Conservation (phyloP, 495 filamentous ascomycete species). For the Cercophora newfieldiana region DNA sequence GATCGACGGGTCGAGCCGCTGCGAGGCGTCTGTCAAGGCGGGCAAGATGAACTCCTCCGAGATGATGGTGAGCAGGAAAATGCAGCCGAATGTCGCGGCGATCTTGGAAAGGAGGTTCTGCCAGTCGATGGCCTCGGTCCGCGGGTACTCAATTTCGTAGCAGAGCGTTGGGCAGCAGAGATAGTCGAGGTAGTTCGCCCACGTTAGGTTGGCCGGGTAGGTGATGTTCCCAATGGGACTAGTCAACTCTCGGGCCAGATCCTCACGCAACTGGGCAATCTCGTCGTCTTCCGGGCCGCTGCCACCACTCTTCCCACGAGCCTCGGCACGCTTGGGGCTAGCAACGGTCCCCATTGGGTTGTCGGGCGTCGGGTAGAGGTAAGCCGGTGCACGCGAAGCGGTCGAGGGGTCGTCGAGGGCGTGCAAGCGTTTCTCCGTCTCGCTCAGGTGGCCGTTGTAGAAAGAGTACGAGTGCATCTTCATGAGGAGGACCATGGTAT, state of each 20-base stretch:
- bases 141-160: slow-evolving; percentile 96
- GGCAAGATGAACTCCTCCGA: slow-evolving; percentile 96
- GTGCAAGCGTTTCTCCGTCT: slow-evolving; percentile 74
- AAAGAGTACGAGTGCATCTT: slow-evolving; percentile 99
- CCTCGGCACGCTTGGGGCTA: slow-evolving; percentile 38
- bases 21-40: slow-evolving; percentile 74
- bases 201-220: slow-evolving; percentile 85
- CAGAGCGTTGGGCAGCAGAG: slow-evolving; percentile 92
- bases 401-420: slow-evolving; percentile 75
- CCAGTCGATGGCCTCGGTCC: slow-evolving; percentile 72
- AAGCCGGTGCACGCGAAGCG: slow-evolving; percentile 66
- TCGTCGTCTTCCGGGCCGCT: slow-evolving; percentile 47
- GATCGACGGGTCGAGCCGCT: slow-evolving; percentile 55
- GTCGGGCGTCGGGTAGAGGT: slow-evolving; percentile 72
- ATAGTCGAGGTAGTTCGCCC: slow-evolving; percentile 81
- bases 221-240: slow-evolving; percentile 86
- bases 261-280: slow-evolving; percentile 71
- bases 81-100: slow-evolving; percentile 91
- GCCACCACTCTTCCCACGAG: slow-evolving; percentile 44
- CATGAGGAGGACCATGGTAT: slow-evolving; percentile 90
- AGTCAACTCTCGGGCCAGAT: slow-evolving; percentile 85
- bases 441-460: slow-evolving; percentile 93
- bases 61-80: slow-evolving; percentile 87
- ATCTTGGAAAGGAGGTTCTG: slow-evolving; percentile 81
- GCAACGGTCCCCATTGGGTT: slow-evolving; percentile 48